These are phyloP conservation scores for Pontederia paniculata DNA, from an alignment of 176 grass and related monocot genomes.

Conservation along the genomic window DNA sequence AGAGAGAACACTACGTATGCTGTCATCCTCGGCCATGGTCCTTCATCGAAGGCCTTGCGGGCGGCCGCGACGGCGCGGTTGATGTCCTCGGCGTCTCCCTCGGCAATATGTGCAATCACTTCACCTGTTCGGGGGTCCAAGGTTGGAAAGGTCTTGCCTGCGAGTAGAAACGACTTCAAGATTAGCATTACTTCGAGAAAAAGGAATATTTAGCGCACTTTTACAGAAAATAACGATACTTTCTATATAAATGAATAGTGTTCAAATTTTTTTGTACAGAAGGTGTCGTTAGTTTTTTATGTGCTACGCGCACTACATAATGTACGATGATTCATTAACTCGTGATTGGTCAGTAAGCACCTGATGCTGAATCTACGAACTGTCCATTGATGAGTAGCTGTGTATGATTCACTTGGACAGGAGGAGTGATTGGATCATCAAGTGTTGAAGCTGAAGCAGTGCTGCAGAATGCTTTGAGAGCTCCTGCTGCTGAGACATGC, in stretches of 20 bases:
- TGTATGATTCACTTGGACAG: conserved; percentile 64
- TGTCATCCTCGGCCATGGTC: conserved; percentile 73
- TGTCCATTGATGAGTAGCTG: conserved; percentile 78
- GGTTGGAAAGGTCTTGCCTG: conserved; percentile 76
- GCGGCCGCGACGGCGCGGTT: conserved; percentile 49
- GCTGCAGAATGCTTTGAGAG: conserved; percentile 30
- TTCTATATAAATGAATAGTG: too few species aligned
- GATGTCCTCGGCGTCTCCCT: conserved; percentile 54
- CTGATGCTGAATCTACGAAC: conserved; percentile 81
- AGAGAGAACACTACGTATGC: conserved; percentile 44
- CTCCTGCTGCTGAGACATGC: conserved; percentile 24
- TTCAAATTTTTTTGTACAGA: too few species aligned
- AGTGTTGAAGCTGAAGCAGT: conserved; percentile 25
- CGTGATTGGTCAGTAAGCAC: too few species aligned
- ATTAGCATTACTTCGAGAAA: not conserved
- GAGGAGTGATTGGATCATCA: conserved; percentile 53
- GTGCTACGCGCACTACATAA: too few species aligned
- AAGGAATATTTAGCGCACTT: too few species aligned
- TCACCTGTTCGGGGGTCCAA: conserved; percentile 67
- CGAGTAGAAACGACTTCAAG: not conserved
- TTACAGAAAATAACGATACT: too few species aligned
- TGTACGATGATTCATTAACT: too few species aligned
- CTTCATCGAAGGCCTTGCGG: conserved; percentile 73
- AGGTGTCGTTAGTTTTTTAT: too few species aligned
- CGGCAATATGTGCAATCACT: conserved; percentile 58